These are phyloP conservation scores for Elongisporangium senticosum DNA, from an alignment of 352 stramenopile genomes.

Conservation along the genomic window DNA sequence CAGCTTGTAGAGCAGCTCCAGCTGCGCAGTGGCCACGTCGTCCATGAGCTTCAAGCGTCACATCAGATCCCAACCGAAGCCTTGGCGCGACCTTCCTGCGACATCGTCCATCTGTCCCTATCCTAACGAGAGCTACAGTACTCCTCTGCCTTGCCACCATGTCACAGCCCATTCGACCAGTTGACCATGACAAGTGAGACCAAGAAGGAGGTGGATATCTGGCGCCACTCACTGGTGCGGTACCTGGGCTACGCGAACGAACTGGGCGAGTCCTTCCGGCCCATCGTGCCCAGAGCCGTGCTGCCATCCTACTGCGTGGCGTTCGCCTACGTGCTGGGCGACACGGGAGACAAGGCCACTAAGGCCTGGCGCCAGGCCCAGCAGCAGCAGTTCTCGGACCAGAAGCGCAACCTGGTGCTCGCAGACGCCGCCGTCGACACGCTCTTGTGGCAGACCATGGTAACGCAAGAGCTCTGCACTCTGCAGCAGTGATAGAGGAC, in stretches of 20 bases:
- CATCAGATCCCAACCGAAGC: no score
- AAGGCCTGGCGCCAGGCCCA: constrained; percentile 30
- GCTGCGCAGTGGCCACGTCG: constrained; percentile 33
- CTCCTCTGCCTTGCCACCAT: neutral
- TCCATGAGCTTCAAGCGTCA: constrained; percentile 16
- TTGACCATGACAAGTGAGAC: neutral
- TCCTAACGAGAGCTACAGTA: no score
- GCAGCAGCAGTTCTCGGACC: constrained; percentile 12
- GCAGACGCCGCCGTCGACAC: constrained; percentile 53
- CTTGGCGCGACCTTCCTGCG: no score
- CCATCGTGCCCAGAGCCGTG: constrained; percentile 64
- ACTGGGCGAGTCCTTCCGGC: constrained; percentile 82
- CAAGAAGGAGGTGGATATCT: constrained; percentile 45
- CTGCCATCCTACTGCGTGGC: constrained; percentile 72
- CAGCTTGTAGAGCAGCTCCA: constrained; percentile 42
- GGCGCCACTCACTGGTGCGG: constrained; percentile 80
- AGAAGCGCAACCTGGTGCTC: constrained; percentile 28
- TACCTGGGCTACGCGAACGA: constrained; percentile 90
- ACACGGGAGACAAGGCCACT: constrained; percentile 74
- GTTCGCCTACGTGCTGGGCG: constrained; percentile 80
- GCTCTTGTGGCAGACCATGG: constrained; percentile 78
- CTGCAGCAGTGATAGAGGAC: no score
- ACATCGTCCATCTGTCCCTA: no score
- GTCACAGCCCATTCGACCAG: constrained; percentile 12
- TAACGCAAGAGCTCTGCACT: constrained; percentile 4